Evolutionary conservation across 345 rosid species (phyloP).

Genomic region (Punica granatum): DNA sequence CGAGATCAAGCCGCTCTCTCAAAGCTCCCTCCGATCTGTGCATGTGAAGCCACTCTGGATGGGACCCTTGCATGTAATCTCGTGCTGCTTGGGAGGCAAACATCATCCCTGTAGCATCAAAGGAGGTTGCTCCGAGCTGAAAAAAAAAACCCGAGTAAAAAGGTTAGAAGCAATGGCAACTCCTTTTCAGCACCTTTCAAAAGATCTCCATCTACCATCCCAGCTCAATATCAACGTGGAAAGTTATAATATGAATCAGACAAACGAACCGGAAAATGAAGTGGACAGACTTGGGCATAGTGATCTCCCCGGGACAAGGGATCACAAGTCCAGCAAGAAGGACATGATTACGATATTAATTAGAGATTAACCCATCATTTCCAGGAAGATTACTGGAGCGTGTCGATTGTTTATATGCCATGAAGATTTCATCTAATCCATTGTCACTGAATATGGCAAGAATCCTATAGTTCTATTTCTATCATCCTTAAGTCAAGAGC

Average conservation of each 20-base stretch:
- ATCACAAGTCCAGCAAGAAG: background rate
- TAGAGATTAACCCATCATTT: too few species aligned
- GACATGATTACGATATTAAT: background rate
- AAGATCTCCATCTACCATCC: background rate
- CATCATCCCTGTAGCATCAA: slow-evolving; percentile 49
- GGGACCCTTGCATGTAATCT: slow-evolving; percentile 49
- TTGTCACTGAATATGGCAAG: background rate
- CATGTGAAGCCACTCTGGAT: slow-evolving; percentile 76
- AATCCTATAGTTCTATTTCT: background rate
- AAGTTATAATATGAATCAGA: background rate
- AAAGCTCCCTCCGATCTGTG: slow-evolving; percentile 60
- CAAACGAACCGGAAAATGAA: background rate
- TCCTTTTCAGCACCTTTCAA: background rate
- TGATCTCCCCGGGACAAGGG: background rate
- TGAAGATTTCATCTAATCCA: background rate
- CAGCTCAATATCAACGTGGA: background rate
- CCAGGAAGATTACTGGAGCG: background rate
- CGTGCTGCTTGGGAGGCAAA: slow-evolving; percentile 55
- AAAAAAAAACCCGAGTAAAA: slow-evolving; percentile 10
- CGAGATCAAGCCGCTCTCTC: slow-evolving; percentile 36
- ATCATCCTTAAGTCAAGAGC: background rate
- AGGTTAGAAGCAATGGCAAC: background rate
- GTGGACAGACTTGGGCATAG: background rate
- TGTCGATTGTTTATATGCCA: background rate
- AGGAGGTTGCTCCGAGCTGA: slow-evolving; percentile 43